Evolutionary conservation across 495 filamentous ascomycete species (phyloP).

Genomic region (Daldinia vernicosa): DNA sequence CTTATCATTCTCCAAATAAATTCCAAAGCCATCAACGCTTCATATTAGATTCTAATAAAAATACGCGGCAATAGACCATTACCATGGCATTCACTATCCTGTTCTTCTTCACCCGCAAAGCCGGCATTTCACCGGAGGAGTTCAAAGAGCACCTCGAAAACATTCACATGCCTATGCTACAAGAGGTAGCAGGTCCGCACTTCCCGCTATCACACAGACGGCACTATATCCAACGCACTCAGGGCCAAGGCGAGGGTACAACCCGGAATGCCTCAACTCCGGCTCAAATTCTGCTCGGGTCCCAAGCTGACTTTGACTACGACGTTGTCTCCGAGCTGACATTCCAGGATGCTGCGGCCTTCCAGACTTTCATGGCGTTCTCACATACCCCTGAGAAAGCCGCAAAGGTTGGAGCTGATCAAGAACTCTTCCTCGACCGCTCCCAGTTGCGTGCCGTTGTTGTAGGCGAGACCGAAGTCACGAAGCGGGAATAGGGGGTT

Average conservation of each 20-base stretch:
- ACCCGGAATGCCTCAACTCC: slow-evolving; percentile 30
- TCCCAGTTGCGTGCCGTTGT: slow-evolving; percentile 40
- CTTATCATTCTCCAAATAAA: neutral
- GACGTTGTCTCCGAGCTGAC: slow-evolving; percentile 51
- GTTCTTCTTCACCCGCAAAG: slow-evolving; percentile 45
- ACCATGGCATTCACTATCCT: slow-evolving; percentile 37
- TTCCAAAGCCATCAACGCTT: neutral
- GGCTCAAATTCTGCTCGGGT: slow-evolving; percentile 48
- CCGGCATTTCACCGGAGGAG: slow-evolving; percentile 41
- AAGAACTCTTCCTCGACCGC: slow-evolving; percentile 51
- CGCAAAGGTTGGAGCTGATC: slow-evolving; percentile 37
- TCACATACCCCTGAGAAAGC: slow-evolving; percentile 36
- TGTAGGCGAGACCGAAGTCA: slow-evolving; percentile 42
- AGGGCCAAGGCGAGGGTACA: slow-evolving; percentile 14
- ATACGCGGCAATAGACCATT: neutral
- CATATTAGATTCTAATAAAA: neutral
- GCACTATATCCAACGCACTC: slow-evolving; percentile 45
- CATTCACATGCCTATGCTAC: slow-evolving; percentile 46
- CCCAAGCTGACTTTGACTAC: slow-evolving; percentile 52
- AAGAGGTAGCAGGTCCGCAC: slow-evolving; percentile 38
- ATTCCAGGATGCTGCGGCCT: slow-evolving; percentile 47
- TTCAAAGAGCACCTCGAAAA: slow-evolving; percentile 49
- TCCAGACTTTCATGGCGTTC: slow-evolving; percentile 43
- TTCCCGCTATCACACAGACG: slow-evolving; percentile 45
- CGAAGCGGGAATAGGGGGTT: slow-evolving; percentile 3